Evolutionary conservation across 192 early-diverging fungal species (phyloP).

Genomic region (Gryganskiella cystojenkinii): DNA sequence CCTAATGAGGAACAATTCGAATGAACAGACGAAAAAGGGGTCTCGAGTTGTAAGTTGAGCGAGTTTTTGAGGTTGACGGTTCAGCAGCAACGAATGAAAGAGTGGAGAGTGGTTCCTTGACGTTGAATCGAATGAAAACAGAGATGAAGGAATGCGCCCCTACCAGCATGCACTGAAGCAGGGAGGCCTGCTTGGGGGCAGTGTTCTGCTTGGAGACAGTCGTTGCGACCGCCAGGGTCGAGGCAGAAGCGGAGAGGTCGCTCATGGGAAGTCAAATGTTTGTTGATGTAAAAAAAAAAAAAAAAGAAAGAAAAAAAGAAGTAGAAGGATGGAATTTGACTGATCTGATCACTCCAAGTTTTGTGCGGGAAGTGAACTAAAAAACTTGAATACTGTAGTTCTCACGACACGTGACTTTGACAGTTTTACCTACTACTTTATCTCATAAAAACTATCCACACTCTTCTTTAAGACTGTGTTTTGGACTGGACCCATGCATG

Average conservation of each 20-base stretch:
- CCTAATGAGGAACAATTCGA: slow-evolving; percentile 31
- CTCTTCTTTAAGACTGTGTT: too few species aligned
- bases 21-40: neutral
- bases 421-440: too few species aligned
- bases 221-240: slow-evolving; percentile 29
- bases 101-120: too few species aligned
- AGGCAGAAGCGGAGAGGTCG: slow-evolving; percentile 29
- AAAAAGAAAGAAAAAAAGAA: neutral
- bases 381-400: too few species aligned
- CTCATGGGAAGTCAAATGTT: slow-evolving; percentile 11
- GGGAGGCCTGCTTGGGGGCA: slow-evolving; percentile 22
- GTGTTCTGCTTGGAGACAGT: slow-evolving; percentile 16
- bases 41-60: too few species aligned
- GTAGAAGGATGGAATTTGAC: neutral
- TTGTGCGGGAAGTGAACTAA: too few species aligned
- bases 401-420: too few species aligned
- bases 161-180: slow-evolving; percentile 49
- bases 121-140: too few species aligned
- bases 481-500: too few species aligned
- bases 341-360: neutral
- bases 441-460: too few species aligned
- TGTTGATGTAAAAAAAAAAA: neutral
- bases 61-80: too few species aligned
- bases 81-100: too few species aligned
- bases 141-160: neutral